Conservation (phyloP, 2,329 filamentous ascomycete species). For the Oidium heveae region DNA sequence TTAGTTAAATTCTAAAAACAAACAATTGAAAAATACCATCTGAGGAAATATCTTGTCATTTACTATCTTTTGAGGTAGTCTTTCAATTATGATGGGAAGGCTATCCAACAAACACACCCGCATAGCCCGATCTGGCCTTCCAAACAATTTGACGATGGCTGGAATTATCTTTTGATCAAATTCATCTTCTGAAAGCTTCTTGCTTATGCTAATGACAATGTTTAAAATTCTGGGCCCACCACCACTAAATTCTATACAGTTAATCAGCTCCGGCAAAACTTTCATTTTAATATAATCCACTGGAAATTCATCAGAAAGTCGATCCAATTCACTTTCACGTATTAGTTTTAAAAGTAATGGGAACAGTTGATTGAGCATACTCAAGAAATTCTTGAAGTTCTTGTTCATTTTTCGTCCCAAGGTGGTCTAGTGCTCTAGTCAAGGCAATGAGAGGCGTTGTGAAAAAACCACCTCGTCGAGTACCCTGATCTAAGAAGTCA, state of each 20-base stretch:
- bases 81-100: conserved; percentile 74
- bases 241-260: conserved; percentile 94
- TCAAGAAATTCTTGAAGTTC: conserved; percentile 70
- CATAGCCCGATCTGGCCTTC: conserved; percentile 75
- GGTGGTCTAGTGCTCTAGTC: conserved; percentile 75
- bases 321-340: conserved; percentile 40
- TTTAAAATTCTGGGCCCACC: conserved; percentile 77
- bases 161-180: conserved; percentile 68
- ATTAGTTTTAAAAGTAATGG: conserved; percentile 1
- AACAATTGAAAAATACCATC: conserved; percentile 30
- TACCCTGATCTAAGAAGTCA: conserved; percentile 76
- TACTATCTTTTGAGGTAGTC: conserved; percentile 63
- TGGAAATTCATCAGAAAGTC: conserved; percentile 77
- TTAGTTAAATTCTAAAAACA: conserved; percentile 5
- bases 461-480: conserved; percentile 63
- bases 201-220: conserved; percentile 73
- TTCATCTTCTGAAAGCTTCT: conserved; percentile 71
- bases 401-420: conserved; percentile 63
- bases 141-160: conserved; percentile 66
- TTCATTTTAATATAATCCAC: conserved; percentile 98
- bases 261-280: conserved; percentile 80
- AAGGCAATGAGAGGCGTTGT: conserved; percentile 79
- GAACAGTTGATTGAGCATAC: conserved; percentile 15
- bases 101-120: conserved; percentile 79
- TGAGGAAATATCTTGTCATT: conserved; percentile 95